These are phyloP conservation scores for Corynascus novoguineensis DNA, from an alignment of 495 filamentous ascomycete genomes.

Conservation along the genomic window DNA sequence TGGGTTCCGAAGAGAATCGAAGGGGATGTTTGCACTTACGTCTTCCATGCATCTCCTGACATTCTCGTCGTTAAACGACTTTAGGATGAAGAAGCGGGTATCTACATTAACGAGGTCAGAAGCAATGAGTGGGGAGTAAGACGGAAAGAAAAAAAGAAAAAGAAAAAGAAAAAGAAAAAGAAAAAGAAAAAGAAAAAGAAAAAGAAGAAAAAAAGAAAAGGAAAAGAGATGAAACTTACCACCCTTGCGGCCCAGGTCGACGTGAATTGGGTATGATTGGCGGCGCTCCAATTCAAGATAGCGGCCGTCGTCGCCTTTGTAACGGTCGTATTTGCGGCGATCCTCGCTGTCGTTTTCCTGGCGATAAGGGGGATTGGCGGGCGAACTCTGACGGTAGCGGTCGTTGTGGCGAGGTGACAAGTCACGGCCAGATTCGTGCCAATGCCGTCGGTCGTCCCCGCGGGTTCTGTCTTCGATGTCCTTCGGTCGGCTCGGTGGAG, in stretches of 20 bases:
- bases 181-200: not conserved
- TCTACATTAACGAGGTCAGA: constrained; percentile 25
- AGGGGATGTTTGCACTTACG: constrained; percentile 21
- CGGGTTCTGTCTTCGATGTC: not conserved
- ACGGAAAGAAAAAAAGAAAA: not conserved
- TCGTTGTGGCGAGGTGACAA: constrained; percentile 14
- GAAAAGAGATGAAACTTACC: too few relatives aligned
- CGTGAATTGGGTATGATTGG: not conserved
- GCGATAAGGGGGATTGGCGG: constrained; percentile 19
- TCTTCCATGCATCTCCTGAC: constrained; percentile 38
- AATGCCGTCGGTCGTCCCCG: not conserved
- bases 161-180: not conserved
- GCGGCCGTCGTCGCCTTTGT: constrained; percentile 5
- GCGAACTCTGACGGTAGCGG: constrained; percentile 14
- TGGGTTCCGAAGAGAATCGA: too few relatives aligned
- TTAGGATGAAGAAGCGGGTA: constrained; percentile 43
- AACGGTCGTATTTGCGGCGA: constrained; percentile 13
- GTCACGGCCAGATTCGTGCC: not conserved
- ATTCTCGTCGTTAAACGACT: constrained; percentile 43
- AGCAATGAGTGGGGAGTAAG: too few relatives aligned
- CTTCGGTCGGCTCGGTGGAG: not conserved
- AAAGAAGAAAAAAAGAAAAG: not conserved
- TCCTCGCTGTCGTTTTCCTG: constrained; percentile 20
- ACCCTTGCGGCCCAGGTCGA: constrained; percentile 3
- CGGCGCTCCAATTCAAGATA: not conserved